Evolutionary conservation across 148 eudicot genomes (phyloP).

Genomic region (Fagopyrum esculentum): DNA sequence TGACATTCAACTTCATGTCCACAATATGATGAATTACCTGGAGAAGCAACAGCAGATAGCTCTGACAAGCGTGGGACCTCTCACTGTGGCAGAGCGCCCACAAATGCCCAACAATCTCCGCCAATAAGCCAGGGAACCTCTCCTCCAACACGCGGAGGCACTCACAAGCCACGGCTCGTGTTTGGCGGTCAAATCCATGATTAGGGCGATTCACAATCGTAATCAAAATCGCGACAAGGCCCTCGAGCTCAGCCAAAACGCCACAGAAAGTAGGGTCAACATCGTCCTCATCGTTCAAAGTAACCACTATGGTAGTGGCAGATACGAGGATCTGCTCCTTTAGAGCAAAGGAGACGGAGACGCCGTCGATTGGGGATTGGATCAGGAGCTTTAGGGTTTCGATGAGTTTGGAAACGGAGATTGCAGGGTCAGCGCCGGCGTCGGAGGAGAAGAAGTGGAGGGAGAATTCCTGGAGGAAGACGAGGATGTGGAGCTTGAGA

Average conservation of each 20-base stretch:
- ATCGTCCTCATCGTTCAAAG: constrained; percentile 14
- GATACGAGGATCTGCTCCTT: constrained; percentile 69
- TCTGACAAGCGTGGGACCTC: constrained; percentile 68
- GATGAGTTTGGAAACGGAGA: constrained; percentile 25
- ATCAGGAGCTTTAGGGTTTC: constrained; percentile 41
- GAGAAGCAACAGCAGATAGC: constrained; percentile 51
- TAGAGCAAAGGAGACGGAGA: constrained; percentile 30
- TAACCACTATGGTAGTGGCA: constrained; percentile 40
- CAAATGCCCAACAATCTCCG: constrained; percentile 53
- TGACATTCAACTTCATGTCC: constrained; percentile 30
- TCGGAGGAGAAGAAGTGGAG: neutral
- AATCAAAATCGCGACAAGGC: constrained; percentile 50
- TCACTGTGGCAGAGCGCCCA: constrained; percentile 81
- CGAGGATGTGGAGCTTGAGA: constrained; percentile 51
- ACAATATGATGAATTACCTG: constrained; percentile 49
- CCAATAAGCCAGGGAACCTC: constrained; percentile 65
- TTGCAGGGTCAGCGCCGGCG: neutral
- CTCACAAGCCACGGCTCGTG: constrained; percentile 69
- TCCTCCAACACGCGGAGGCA: constrained; percentile 81
- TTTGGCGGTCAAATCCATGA: constrained; percentile 71
- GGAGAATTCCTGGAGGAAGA: constrained; percentile 54
- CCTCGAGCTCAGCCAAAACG: constrained; percentile 26
- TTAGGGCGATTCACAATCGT: constrained; percentile 73
- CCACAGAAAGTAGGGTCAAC: neutral
- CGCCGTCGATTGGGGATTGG: constrained; percentile 58